These are phyloP conservation scores for Jaapia argillacea DNA, from an alignment of 768 basidiomycete species.

Conservation along the genomic window DNA sequence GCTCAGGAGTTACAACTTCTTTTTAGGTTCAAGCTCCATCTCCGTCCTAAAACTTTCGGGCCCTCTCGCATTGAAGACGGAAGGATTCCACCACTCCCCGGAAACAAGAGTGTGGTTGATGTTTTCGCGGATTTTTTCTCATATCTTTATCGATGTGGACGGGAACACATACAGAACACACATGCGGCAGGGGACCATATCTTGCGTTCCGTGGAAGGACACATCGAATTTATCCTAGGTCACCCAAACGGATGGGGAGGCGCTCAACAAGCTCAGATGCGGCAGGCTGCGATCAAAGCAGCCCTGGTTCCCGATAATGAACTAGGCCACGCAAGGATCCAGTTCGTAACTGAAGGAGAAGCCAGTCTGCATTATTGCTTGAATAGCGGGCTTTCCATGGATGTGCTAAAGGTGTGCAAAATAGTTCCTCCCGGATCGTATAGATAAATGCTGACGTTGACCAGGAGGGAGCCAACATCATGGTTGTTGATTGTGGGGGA, in stretches of 20 bases:
- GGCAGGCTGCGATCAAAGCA: slow-evolving; percentile 39
- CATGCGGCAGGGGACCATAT: slow-evolving; percentile 30
- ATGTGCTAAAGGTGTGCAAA: slow-evolving; percentile 21
- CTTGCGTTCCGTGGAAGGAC: slow-evolving; percentile 30
- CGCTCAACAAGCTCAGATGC: slow-evolving; percentile 45
- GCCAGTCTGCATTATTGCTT: slow-evolving; percentile 52
- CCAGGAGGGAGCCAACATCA: slow-evolving; percentile 22
- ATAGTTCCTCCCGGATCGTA: slow-evolving; percentile 3
- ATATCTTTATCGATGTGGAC: slow-evolving; percentile 34
- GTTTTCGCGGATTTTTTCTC: slow-evolving; percentile 38
- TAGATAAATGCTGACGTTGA: slow-evolving; percentile 10
- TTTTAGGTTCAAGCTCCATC: slow-evolving; percentile 26
- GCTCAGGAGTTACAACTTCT: not conserved
- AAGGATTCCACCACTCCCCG: slow-evolving; percentile 33
- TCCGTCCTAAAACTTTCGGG: slow-evolving; percentile 17
- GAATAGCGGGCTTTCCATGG: slow-evolving; percentile 30
- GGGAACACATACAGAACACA: slow-evolving; percentile 33
- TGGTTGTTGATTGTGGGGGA: slow-evolving; percentile 44
- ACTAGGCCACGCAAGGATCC: slow-evolving; percentile 31
- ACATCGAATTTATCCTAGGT: slow-evolving; percentile 35
- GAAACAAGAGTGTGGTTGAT: slow-evolving; percentile 28
- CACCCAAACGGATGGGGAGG: slow-evolving; percentile 53
- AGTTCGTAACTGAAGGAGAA: slow-evolving; percentile 56
- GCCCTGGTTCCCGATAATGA: slow-evolving; percentile 35
- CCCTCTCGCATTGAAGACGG: slow-evolving; percentile 16